phyloP scores from a whole-genome alignment of 192 early-diverging fungal genomes.

The Gamsiella multidivaricata region DNA sequence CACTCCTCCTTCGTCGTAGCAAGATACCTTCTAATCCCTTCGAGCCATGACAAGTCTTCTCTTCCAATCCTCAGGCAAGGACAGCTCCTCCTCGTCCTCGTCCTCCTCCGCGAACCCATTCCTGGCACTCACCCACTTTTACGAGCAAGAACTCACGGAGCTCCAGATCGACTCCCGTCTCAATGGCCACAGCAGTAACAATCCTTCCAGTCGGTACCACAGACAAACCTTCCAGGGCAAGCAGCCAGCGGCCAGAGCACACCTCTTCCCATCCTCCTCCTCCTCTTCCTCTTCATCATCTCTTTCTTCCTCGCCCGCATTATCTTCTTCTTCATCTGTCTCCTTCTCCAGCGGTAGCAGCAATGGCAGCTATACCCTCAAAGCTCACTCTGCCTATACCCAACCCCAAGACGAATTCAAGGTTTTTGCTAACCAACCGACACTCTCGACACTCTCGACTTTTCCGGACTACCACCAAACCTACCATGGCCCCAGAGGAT shows the following conservation, averaged over 20 bases:
- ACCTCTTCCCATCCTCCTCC: conserved; percentile 21
- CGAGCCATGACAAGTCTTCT: conserved; percentile 23
- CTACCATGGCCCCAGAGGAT: background rate
- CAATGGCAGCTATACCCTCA: background rate
- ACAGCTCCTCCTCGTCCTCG: conserved; percentile 25
- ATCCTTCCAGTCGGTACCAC: conserved; percentile 8
- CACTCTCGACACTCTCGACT: background rate
- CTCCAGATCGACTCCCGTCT: conserved; percentile 13
- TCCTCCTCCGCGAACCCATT: conserved; percentile 28
- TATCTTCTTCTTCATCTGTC: background rate
- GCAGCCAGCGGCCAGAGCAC: background rate
- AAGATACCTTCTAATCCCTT: background rate
- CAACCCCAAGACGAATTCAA: conserved; percentile 25
- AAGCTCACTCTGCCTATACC: background rate
- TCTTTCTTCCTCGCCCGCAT: background rate
- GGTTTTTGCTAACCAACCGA: conserved; percentile 3
- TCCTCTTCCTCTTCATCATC: background rate
- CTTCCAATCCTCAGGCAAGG: conserved; percentile 35
- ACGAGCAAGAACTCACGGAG: conserved; percentile 44
- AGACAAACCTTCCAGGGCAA: conserved; percentile 11
- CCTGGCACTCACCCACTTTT: conserved; percentile 42
- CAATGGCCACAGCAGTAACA: background rate
- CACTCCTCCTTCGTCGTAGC: background rate
- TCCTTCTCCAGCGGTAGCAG: too few species aligned
- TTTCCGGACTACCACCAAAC: background rate